phyloP scores from a whole-genome alignment of 345 rosid species.

The Syzygium oleosum region DNA sequence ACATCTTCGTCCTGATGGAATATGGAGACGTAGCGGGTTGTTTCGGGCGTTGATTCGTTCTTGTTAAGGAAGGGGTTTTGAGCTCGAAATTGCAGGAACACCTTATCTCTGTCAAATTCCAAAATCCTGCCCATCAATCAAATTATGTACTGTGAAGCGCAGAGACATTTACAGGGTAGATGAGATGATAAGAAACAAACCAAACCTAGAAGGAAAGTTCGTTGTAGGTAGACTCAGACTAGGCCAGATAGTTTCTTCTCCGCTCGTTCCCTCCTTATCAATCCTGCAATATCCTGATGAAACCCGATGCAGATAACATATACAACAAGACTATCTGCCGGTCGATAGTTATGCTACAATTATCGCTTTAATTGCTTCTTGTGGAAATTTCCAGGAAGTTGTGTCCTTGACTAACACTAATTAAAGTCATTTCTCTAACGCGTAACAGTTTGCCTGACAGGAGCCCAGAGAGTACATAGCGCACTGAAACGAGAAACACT shows the following conservation, averaged over 20 bases:
- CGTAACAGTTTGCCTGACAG: neutral
- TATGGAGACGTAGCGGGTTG: neutral
- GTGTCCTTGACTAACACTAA: neutral
- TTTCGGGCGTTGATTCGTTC: neutral
- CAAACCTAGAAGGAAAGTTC: no score
- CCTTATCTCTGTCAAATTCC: neutral
- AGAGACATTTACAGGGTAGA: neutral
- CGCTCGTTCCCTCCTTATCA: no score
- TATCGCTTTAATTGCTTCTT: neutral
- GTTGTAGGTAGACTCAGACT: no score
- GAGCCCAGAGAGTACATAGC: neutral
- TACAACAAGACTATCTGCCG: no score
- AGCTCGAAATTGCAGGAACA: neutral
- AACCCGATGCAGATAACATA: no score
- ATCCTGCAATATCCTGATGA: no score
- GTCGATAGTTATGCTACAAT: neutral
- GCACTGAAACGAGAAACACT: neutral
- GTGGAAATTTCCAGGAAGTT: neutral
- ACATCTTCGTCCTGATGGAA: neutral
- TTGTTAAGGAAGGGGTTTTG: neutral
- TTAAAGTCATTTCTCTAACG: neutral
- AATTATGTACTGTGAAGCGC: neutral
- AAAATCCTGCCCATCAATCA: neutral
- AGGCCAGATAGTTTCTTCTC: no score
- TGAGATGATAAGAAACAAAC: neutral